Conservation (phyloP, 139 green algal species). For the Chlorella ohadii region DNA sequence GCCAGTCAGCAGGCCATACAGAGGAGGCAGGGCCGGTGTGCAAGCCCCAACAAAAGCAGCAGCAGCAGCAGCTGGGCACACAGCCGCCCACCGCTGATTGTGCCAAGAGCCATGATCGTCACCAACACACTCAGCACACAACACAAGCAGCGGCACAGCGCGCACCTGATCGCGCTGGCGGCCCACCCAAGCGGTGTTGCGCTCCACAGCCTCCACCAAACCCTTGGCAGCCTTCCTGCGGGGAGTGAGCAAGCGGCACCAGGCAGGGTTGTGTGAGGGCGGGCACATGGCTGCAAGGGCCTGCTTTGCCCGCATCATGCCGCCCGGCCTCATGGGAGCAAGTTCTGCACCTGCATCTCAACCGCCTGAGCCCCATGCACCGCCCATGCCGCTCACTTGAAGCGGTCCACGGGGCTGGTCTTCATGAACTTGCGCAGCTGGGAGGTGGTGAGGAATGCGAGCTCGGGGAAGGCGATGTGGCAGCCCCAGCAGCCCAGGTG, state of each 20-base stretch:
- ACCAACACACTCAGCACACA: neutral
- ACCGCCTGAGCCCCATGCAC: no score
- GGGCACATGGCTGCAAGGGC: neutral
- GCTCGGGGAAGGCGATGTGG: slow-evolving; percentile 89
- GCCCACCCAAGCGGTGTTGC: slow-evolving; percentile 72
- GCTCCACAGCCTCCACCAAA: slow-evolving; percentile 71
- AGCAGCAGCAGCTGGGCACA: no score
- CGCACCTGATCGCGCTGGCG: slow-evolving; percentile 56
- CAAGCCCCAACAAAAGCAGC: no score
- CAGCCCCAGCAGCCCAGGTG: slow-evolving; percentile 85
- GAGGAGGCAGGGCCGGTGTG: no score
- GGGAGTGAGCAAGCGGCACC: no score
- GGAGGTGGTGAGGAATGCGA: slow-evolving; percentile 73
- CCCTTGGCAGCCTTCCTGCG: slow-evolving; percentile 25
- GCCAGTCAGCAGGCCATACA: no score
- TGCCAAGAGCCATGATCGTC: no score
- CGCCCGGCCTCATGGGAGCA: no score
- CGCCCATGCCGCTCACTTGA: slow-evolving; percentile 44
- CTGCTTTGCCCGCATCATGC: no score
- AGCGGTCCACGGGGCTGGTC: slow-evolving; percentile 77
- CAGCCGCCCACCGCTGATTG: no score
- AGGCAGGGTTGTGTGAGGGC: no score
- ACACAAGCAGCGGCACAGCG: neutral
- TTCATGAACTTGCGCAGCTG: slow-evolving; percentile 87
- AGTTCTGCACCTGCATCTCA: no score